These are phyloP conservation scores for Diplocarpon rosae DNA, from an alignment of 2,329 filamentous ascomycete genomes.

Conservation along the genomic window DNA sequence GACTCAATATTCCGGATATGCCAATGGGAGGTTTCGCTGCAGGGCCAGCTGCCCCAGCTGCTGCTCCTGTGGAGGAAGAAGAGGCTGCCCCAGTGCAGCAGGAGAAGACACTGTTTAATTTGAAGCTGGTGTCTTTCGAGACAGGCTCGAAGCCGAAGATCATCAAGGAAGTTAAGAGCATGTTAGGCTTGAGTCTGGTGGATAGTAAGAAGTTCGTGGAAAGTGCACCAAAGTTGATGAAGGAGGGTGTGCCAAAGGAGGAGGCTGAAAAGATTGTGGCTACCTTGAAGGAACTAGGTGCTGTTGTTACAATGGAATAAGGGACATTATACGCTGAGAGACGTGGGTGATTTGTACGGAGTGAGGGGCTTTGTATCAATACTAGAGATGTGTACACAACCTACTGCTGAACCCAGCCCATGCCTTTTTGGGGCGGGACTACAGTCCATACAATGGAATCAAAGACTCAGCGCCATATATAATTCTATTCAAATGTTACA, in stretches of 20 bases:
- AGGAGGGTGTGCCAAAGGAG: constrained; percentile 97
- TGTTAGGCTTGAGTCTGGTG: constrained; percentile 90
- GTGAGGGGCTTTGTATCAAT: constrained; percentile 24
- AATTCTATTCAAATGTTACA: no score
- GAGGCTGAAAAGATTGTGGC: constrained; percentile 98
- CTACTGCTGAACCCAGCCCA: constrained; percentile 14
- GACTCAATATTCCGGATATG: constrained; percentile 95
- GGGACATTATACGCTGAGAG: constrained; percentile 16
- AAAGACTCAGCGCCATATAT: no score
- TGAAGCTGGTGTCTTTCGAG: constrained; percentile 90
- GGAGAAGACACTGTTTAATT: constrained; percentile 94
- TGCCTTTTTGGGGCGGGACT: not conserved
- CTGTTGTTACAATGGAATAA: constrained; percentile 88
- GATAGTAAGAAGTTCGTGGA: constrained; percentile 99
- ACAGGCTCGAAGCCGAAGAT: constrained; percentile 89
- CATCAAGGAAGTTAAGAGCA: constrained; percentile 98
- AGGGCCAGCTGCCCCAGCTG: constrained; percentile 45
- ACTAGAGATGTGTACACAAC: constrained; percentile 28
- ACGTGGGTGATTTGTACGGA: constrained; percentile 17
- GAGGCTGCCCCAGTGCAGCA: constrained; percentile 80
- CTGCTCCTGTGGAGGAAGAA: constrained; percentile 65
- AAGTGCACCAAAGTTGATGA: constrained; percentile 95
- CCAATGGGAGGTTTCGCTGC: constrained; percentile 85
- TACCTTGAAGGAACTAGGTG: constrained; percentile 86
- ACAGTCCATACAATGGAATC: no score